A percentile compares a stretch with the other conserved stretches of the same genome.
phyloP scores from a whole-genome alignment of 2,329 filamentous ascomycete genomes.

The Akanthomyces lecanii region DNA sequence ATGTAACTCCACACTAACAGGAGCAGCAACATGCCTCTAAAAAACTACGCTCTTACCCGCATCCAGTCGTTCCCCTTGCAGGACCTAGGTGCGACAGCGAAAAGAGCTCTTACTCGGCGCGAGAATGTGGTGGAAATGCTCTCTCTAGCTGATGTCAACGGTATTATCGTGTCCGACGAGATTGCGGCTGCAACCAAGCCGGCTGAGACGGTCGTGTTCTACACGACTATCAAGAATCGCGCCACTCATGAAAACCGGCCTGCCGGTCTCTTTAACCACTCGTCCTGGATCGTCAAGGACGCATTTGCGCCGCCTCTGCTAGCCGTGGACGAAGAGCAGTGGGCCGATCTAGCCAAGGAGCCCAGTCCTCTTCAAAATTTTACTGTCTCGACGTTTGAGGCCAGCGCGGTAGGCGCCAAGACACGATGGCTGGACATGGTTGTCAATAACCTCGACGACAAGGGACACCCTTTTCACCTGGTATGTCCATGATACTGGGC shows the following conservation, averaged over 20 bases:
- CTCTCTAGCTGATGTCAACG: constrained; percentile 1
- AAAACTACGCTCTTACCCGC: constrained; percentile 21
- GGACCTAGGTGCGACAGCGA: neutral
- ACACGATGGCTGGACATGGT: constrained; percentile 43
- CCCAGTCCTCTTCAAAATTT: constrained; percentile 19
- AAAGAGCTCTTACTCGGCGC: neutral
- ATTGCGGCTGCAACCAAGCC: neutral
- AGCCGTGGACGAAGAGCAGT: constrained; percentile 16
- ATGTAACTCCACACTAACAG: neutral
- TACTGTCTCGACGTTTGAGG: constrained; percentile 19
- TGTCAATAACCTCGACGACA: constrained; percentile 48
- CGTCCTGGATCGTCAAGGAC: constrained; percentile 20
- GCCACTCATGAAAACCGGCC: constrained; percentile 21
- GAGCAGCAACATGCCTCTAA: constrained; percentile 22
- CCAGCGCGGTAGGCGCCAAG: neutral
- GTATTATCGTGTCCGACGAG: neutral
- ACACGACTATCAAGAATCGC: constrained; percentile 22
- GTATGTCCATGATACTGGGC: constrained; percentile 24
- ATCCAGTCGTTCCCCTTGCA: constrained; percentile 20
- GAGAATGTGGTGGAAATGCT: neutral
- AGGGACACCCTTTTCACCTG: constrained; percentile 46
- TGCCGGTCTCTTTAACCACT: constrained; percentile 23
- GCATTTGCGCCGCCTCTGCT: constrained; percentile 18
- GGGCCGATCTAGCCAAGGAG: constrained; percentile 18
- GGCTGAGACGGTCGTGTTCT: constrained; percentile 19